A percentile compares a stretch with the other conserved stretches of the same genome.
These are phyloP conservation scores for Barnettozyma californica DNA, from an alignment of 805 yeast genomes.

Conservation along the genomic window DNA sequence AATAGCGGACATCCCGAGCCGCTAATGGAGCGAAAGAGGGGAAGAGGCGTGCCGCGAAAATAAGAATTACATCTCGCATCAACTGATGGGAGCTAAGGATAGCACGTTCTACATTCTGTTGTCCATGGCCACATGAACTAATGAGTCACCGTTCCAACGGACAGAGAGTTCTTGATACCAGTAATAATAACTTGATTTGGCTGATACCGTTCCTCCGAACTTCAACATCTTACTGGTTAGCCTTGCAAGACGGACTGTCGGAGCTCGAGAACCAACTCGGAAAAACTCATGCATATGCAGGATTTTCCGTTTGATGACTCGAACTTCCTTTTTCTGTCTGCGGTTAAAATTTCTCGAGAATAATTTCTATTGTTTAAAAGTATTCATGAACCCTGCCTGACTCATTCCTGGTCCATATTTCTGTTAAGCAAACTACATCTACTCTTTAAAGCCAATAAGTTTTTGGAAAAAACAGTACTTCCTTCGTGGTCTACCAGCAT, in stretches of 20 bases:
- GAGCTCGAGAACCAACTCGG: not conserved
- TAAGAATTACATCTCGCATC: not conserved
- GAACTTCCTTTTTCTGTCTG: not conserved
- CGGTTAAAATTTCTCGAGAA: not conserved
- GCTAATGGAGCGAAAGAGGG: not conserved
- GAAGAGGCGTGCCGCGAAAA: not conserved
- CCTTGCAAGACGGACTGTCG: not conserved
- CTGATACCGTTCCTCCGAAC: not conserved
- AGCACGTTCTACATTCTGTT: not conserved
- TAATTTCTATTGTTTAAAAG: not conserved
- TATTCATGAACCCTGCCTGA: not conserved
- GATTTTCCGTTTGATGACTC: slow-evolving; percentile 1
- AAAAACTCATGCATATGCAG: not conserved
- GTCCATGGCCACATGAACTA: not conserved
- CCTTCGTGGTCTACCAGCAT: too few species aligned
- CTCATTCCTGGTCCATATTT: not conserved
- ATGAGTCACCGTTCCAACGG: not conserved
- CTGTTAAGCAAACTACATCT: not conserved
- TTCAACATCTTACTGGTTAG: not conserved
- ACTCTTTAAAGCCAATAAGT: not conserved
- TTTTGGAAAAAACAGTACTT: not conserved
- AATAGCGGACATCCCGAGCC: not conserved
- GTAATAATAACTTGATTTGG: not conserved
- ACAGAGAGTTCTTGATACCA: not conserved
- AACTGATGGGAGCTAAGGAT: not conserved